Base-by-base conservation (phyloP, 208 protist species). In the Acanthamoeba royreba region DNA sequence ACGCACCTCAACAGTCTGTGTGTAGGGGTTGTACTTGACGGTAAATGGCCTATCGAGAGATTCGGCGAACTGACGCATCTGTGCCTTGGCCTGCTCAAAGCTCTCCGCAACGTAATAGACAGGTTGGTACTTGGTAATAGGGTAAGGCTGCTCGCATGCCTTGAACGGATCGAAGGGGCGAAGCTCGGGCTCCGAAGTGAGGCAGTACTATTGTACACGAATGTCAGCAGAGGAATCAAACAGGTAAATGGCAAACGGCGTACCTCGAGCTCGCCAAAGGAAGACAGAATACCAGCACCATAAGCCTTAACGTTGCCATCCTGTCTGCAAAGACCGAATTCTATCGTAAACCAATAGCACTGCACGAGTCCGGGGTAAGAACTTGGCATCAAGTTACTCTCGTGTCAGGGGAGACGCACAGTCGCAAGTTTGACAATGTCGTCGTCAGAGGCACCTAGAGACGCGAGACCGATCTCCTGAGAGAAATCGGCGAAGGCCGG, bases 391-490 rank as follows among this genome's bases (percentile, higher is more conserved):
- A 31, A 25, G 72, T 83, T 31, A 45, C 22, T 83, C 35, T 53
- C 17, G 17, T 83, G 72, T n/a, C 15, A 53, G 22, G 19, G n/a
- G 58, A 88, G n/a, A 91, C 79, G 25, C 91, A 94, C 94, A 61
- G 98, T 98, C 38, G 98, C 97, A 19, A 99, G 95, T 95, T 97
- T 97, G 77, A 97, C 95, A 42, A 99, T 98, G 74, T 99, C 97
- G 61, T 97, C 98, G 95, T 99, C 98, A 35, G 96, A 96, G 38
- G 98, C 99, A 77, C 99, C 99, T 66, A 99, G 96, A 17, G 98
- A 99, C n/a, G 98, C 98, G 42, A 99, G 94, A n/a, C 99, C 98
- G 95, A 99, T 99, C n/a, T 98, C 96, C 95, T 99, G 98, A 43
- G 97, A 98, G 94, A 99, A 99, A 33, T 98, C 97, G 40, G 99